These are phyloP conservation scores for Zymoseptoria pseudotritici DNA, from an alignment of 2,329 filamentous ascomycete species.

Conservation along the genomic window DNA sequence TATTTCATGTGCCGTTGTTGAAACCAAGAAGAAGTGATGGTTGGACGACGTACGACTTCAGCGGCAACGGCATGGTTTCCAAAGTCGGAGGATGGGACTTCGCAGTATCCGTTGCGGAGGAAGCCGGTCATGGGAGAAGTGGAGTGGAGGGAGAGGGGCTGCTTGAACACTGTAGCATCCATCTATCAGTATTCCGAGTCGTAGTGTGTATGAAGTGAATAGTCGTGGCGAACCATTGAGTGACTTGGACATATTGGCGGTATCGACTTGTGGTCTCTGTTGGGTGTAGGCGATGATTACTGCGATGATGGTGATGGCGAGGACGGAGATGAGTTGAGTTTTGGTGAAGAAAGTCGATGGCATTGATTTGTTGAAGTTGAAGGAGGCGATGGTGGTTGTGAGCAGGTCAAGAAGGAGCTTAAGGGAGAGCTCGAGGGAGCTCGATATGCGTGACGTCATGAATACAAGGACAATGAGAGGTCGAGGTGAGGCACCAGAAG, in stretches of 20 bases:
- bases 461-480: not conserved
- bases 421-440: not conserved
- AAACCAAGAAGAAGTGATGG: not conserved
- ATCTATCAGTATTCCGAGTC: too few species aligned
- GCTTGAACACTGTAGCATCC: conserved; percentile 44
- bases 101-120: conserved; percentile 55
- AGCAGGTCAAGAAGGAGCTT: not conserved
- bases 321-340: not conserved
- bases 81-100: conserved; percentile 45
- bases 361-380: not conserved
- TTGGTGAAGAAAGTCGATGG: not conserved
- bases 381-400: conserved; percentile 3
- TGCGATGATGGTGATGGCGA: conserved; percentile 2
- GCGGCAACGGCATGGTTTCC: conserved; percentile 56
- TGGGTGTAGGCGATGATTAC: conserved; percentile 10
- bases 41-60: conserved; percentile 32
- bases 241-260: conserved; percentile 29
- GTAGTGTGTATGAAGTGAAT: conserved; percentile 4
- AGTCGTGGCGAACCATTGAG: conserved; percentile 22
- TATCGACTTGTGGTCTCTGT: conserved; percentile 8
- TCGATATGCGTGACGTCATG: not conserved
- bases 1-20: too few species aligned
- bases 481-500: not conserved
- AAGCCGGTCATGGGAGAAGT: conserved; percentile 54
- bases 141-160: conserved; percentile 52